Evolutionary conservation across 1,284 basidiomycete species (phyloP).

Genomic region (Pterulicium gracile): DNA sequence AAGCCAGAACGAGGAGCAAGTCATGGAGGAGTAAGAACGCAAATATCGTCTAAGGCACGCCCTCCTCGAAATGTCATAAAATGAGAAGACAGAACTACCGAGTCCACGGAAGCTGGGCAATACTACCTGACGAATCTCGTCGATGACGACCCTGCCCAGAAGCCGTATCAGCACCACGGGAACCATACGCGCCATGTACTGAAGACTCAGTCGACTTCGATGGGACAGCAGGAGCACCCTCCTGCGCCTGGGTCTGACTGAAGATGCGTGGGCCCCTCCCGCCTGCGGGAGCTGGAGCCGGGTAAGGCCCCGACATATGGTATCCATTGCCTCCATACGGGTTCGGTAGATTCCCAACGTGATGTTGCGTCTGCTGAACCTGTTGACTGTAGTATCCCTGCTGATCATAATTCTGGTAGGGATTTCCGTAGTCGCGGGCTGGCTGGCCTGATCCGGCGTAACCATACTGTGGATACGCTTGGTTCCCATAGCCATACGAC

Average conservation of each 20-base stretch:
- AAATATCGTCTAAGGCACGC: no score
- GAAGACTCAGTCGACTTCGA: background rate
- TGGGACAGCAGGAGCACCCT: background rate
- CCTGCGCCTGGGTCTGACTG: no score
- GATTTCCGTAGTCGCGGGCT: background rate
- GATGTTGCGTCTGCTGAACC: no score
- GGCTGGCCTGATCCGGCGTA: background rate
- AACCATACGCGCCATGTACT: background rate
- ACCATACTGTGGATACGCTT: background rate
- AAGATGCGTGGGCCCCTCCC: background rate
- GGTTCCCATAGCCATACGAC: conserved; percentile 1
- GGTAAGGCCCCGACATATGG: background rate
- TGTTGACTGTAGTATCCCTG: background rate
- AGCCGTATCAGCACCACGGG: background rate
- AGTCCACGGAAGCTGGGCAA: background rate
- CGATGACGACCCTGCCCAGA: background rate
- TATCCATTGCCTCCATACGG: background rate
- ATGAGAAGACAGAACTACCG: no score
- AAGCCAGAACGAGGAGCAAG: no score
- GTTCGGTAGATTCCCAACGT: no score
- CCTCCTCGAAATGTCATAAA: no score
- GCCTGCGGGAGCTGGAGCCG: background rate
- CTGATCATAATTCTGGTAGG: background rate
- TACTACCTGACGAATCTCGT: background rate
- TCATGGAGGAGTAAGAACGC: no score